Percentiles rank a stretch among this genome's conserved stretches.
These are phyloP conservation scores for Curvularia hawaiiensis DNA, from an alignment of 2,329 filamentous ascomycete species.

Conservation along the genomic window DNA sequence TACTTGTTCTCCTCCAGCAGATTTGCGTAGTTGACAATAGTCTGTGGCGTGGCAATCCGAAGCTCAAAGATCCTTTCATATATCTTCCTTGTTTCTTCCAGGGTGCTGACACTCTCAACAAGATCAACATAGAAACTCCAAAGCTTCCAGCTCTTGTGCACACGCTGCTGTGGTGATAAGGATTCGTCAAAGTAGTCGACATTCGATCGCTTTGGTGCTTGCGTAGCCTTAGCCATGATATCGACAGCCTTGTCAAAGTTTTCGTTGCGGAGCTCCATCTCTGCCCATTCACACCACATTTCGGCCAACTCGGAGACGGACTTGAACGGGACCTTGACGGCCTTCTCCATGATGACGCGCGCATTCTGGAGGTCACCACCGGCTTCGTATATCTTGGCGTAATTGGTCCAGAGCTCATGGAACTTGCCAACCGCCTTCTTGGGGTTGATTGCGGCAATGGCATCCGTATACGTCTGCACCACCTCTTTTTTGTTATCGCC, in stretches of 20 bases:
- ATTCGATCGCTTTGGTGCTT: conserved; percentile 94
- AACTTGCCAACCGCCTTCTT: conserved; percentile 95
- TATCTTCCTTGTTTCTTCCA: conserved; percentile 91
- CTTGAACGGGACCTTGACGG: conserved; percentile 96
- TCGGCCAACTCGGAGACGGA: conserved; percentile 96
- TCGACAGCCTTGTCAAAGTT: conserved; percentile 94
- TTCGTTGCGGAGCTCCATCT: conserved; percentile 95
- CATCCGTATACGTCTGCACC: conserved; percentile 92
- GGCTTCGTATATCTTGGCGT: conserved; percentile 94
- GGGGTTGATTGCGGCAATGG: conserved; percentile 89
- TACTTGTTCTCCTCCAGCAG: conserved; percentile 93
- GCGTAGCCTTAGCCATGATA: conserved; percentile 96
- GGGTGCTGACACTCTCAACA: conserved; percentile 87
- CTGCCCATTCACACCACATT: conserved; percentile 99
- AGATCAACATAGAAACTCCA: conserved; percentile 99
- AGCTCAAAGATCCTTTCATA: conserved; percentile 99
- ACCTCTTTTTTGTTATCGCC: conserved; percentile 90
- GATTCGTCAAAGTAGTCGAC: conserved; percentile 99
- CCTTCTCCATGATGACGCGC: conserved; percentile 94
- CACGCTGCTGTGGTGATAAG: conserved; percentile 89
- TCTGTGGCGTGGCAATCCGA: conserved; percentile 96
- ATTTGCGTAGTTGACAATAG: conserved; percentile 97
- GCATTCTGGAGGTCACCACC: conserved; percentile 84
- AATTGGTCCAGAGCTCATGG: conserved; percentile 94
- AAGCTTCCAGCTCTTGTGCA: conserved; percentile 99